Evolutionary conservation across 2,329 filamentous ascomycete species (phyloP), one percentile per base, ranked within the genome.

Genomic region (Alternaria conjuncta): DNA sequence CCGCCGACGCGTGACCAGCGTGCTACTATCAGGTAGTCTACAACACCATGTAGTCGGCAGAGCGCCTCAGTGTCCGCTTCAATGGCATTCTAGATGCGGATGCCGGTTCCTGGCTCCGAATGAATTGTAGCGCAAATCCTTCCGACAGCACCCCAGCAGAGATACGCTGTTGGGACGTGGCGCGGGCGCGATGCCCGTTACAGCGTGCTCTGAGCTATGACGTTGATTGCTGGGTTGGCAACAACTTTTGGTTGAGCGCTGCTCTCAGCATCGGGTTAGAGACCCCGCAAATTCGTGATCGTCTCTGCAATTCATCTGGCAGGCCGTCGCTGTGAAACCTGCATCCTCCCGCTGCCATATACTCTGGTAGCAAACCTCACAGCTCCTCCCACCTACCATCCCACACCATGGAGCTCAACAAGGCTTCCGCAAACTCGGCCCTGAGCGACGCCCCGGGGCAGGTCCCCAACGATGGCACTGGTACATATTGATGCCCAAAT

Each of bases 381-480:
- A 25, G 32, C 43, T 21, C 53, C 61, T 64, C 53, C 63, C 58
- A 63, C 60, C 49, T 55, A 54, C 59, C 64, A 64, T 55, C 50
- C 44, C 67, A 64, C 66, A 72, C 68, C 69, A 78, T 77, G 77
- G 73, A 76, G 60, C 74, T 84, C 71, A 84, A 83, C 76, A 76
- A 81, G 65, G 75, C 78, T 46, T 83, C 83, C 41, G 77, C 78
- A 46, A 84, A 84, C 75, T 82, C 81, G 60, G 73, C 84, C 57
- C 72, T 74, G 67, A 76, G 74, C 43, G 82, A 82, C 63, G 80
- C 84, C 57, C 81, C 84, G 26, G 82, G 82, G 63, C 81, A 86
- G 51, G 80, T 89, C 47, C 86, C 90, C 55, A 88, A 86, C 55
- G 91, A 94, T 76, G 91, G 91, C 79, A 93, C 91, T 64, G 91